Conservation (phyloP, 2,329 filamentous ascomycete species). For the Diaporthe caulivora region DNA sequence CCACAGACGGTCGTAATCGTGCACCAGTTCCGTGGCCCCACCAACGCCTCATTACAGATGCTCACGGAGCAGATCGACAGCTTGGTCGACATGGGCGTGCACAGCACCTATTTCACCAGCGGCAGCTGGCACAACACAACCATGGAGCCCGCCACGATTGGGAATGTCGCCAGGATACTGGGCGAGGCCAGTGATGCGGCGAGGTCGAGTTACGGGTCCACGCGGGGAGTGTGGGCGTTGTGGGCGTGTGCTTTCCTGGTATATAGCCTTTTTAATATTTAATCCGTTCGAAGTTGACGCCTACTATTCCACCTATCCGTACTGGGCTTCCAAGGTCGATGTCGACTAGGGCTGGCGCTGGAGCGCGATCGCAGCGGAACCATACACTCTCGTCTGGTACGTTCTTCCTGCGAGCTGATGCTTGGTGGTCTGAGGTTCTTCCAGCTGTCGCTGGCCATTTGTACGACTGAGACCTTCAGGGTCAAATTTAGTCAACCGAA, state of each 20-base stretch:
- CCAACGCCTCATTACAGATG: constrained; percentile 36
- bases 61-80: constrained; percentile 38
- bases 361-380: neutral
- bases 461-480: neutral
- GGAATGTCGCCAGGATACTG: constrained; percentile 34
- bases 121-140: constrained; percentile 41
- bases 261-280: constrained; percentile 25
- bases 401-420: neutral
- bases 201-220: neutral
- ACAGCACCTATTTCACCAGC: constrained; percentile 42
- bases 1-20: constrained; percentile 39
- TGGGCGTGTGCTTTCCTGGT: constrained; percentile 23
- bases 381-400: neutral
- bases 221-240: neutral
- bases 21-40: constrained; percentile 41
- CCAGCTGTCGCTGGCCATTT: neutral
- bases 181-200: constrained; percentile 22
- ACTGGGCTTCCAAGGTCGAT: too few species aligned
- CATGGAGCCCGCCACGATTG: constrained; percentile 34
- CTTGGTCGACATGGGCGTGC: constrained; percentile 36
- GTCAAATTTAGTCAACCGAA: neutral
- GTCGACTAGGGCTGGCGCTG: neutral
- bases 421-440: neutral
- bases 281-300: neutral
- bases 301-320: neutral